Evolutionary conservation across 75 land plant species (phyloP), one percentile per base, ranked within the genome.

Genomic region (Picea sitchensis): DNA sequence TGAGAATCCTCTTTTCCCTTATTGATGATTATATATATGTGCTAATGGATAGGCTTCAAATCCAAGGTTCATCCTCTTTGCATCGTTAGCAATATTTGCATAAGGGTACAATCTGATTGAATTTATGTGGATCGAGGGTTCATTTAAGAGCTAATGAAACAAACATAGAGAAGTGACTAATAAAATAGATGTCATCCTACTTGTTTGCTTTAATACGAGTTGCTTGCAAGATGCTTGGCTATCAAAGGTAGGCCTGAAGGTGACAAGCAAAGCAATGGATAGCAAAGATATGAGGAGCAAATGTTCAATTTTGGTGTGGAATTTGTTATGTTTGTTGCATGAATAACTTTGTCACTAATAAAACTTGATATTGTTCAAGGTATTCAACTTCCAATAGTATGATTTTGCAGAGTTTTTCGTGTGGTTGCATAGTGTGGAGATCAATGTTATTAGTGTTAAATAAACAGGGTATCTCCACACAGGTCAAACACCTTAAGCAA

Each of bases 121-220:
- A 58, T 60, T 79, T 18, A 9, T 79, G 4, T 13, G 9, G 30
- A 74, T 51, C 15, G 72, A 68, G 38, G 81, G 81, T 58, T 69
- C 81, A 18, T 11, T 79, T 9, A 79, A 54, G 61, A 79, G 69
- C 54, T 80, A 76, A 76, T 80, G 81, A 65, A 80, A 80, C 54
- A 65, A 73, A 32, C 59, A 61, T 2, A 31, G 81, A 15, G 26
- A 73, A 73, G 81, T 80, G 81, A 76, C 72, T 80, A 76, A 59
- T 80, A 65, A 73, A 62, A n/a, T 64, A 76, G 20, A 18, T 58
- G 17, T 73, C 76, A 2, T 80, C 81, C 0, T 80, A 74, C 21
- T 65, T 59, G 56, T 73, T 80, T 64, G 60, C 51, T 2, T 47
- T 73, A 4, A 73, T 74, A 14, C 76, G 41, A 17, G 62, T 60